A percentile compares a stretch with the other conserved stretches of the same genome.
phyloP scores from a whole-genome alignment of 345 rosid species.

The Eucalyptus caleyi region DNA sequence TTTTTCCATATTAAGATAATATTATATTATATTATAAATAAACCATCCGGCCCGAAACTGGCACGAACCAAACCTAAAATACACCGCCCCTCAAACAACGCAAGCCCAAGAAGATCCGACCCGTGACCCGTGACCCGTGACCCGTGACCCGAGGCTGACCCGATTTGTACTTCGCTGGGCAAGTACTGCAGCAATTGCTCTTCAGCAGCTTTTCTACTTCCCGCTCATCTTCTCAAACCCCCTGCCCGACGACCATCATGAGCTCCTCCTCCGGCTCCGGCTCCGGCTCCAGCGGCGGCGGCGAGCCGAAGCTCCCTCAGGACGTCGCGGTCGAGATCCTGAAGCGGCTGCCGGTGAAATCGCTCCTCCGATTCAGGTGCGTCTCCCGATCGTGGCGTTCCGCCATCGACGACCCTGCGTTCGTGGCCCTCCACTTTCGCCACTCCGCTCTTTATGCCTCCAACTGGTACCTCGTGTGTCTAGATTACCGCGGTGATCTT shows the following conservation, averaged over 20 bases:
- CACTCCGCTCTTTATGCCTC: neutral
- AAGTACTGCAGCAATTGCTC: no score
- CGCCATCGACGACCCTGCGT: neutral
- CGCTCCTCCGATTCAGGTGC: neutral
- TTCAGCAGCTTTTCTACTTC: no score
- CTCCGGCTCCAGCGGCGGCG: neutral
- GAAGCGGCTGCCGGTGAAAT: neutral
- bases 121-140: no score
- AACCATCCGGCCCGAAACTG: no score
- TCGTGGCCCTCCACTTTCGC: neutral
- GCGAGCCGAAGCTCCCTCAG: neutral
- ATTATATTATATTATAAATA: no score
- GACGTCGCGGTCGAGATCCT: neutral
- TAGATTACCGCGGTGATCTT: neutral
- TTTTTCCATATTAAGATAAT: no score
- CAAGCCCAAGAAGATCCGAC: no score
- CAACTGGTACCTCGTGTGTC: neutral
- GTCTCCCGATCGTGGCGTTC: neutral
- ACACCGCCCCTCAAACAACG: no score
- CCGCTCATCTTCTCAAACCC: neutral
- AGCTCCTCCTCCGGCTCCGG: neutral
- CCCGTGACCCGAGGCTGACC: no score
- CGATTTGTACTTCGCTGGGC: no score
- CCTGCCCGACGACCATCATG: neutral
- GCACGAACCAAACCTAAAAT: no score